Conservation (phyloP, 768 basidiomycete genomes). For the Clitopilus hobsonii region DNA sequence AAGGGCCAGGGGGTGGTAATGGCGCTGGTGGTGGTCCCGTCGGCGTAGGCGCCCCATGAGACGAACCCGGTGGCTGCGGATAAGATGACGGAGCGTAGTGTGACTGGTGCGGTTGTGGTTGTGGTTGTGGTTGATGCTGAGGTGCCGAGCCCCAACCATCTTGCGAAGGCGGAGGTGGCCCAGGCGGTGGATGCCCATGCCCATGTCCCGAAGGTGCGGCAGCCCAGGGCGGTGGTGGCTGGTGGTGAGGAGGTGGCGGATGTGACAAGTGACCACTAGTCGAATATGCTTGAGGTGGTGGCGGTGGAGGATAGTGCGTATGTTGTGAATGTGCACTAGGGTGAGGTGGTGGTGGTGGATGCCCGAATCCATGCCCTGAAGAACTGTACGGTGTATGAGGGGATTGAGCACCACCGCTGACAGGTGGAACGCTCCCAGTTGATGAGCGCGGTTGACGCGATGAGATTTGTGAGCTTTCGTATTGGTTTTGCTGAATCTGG, state of each 20-base stretch:
- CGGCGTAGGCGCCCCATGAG: not conserved
- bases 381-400: not conserved
- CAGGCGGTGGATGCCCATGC: no score
- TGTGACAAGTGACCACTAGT: not conserved
- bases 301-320: not conserved
- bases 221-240: not conserved
- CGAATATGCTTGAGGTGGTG: not conserved
- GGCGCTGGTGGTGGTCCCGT: not conserved
- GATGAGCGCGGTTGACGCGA: not conserved
- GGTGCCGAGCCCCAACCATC: not conserved
- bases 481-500: not conserved
- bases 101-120: not conserved
- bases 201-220: not conserved
- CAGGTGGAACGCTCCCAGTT: not conserved
- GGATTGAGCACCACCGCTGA: not conserved
- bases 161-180: not conserved
- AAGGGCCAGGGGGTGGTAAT: not conserved
- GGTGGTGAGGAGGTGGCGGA: not conserved
- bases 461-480: not conserved
- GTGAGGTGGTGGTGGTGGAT: not conserved
- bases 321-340: not conserved
- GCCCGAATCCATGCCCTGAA: no score
- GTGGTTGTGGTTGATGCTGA: not conserved
- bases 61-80: not conserved
- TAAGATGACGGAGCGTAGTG: not conserved